Conservation (phyloP, 2,329 filamentous ascomycete species). For the Fusarium staphyleae region DNA sequence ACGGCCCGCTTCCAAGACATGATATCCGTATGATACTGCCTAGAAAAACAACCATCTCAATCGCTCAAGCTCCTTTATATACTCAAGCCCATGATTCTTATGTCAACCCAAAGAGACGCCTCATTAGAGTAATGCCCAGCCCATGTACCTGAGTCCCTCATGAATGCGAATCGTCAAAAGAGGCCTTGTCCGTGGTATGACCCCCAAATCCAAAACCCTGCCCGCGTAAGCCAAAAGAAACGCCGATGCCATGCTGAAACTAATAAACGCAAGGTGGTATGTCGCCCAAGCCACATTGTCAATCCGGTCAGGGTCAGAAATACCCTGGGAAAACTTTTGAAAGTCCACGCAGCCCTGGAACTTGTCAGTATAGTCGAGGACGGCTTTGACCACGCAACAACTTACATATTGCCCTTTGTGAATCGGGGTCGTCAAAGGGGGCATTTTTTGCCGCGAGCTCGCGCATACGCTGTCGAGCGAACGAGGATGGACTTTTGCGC, state of each 20-base stretch:
- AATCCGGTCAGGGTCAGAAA: slow-evolving; percentile 30
- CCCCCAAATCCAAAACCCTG: slow-evolving; percentile 22
- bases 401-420: slow-evolving; percentile 51
- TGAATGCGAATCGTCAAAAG: slow-evolving; percentile 22
- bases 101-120: slow-evolving; percentile 27
- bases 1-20: neutral
- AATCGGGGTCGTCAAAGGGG: slow-evolving; percentile 53
- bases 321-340: slow-evolving; percentile 55
- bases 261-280: slow-evolving; percentile 26
- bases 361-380: slow-evolving; percentile 15
- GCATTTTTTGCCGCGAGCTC: slow-evolving; percentile 53
- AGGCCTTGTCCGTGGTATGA: slow-evolving; percentile 24
- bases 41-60: neutral
- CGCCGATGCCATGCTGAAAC: slow-evolving; percentile 43
- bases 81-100: slow-evolving; percentile 7
- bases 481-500: slow-evolving; percentile 52
- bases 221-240: slow-evolving; percentile 34
- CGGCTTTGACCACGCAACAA: neutral
- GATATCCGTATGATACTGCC: neutral
- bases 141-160: slow-evolving; percentile 24
- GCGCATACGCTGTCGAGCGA: slow-evolving; percentile 54
- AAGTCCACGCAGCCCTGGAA: slow-evolving; percentile 52
- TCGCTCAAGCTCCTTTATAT: neutral
- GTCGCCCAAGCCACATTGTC: slow-evolving; percentile 13
- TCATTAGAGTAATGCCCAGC: slow-evolving; percentile 27